Evolutionary conservation across 768 basidiomycete species (phyloP), one percentile per base, ranked within the genome.

Genomic region (Podaxis sp.): DNA sequence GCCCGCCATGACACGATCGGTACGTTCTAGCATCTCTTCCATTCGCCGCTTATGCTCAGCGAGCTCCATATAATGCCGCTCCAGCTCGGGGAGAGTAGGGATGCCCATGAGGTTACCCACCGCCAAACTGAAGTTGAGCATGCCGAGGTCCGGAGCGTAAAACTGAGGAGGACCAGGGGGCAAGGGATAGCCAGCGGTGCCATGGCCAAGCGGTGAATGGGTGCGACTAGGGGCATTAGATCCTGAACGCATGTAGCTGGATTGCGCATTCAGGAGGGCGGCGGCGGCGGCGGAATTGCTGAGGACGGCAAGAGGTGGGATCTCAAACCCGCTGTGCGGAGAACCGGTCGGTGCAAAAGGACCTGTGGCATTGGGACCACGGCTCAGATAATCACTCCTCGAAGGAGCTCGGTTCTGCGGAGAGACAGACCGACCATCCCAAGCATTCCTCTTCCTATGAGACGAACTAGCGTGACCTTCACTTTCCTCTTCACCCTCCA

Each of bases 21-120:
- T 93, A 73, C 79, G 82, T 64, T 86, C 82, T 61, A 91, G 72
- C 84, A 93, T 79, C 69, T 90, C 90, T 72, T 91, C 83, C 74
- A 89, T 76, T 69, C 80, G 75, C 67, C 75, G 76, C 72, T 85
- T 84, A 68, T 89, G 81, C 66, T 87, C 84, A 3, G 75, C 73
- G 57, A 94, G 77, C 66, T 87, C 81, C 18, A 73, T 66, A 66
- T 90, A 91, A 70, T 93, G 91, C 58, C 84, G 76, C 71, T 88
- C 88, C 63, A 93, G 73, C 64, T 93, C 92, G 5, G 67, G 67
- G 54, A 81, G 66, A 14, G 83, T 85, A 51, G 78, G 78, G 10
- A 77, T 71, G 9, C 73, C 74, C 42, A 72, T 54, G 7, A 67
- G 70, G 11, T 73, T 72, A 65, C 70, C 76, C 66, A 73, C 71